Evolutionary conservation across 169 alveolate species (phyloP).

Genomic region (Eimeria necatrix): DNA sequence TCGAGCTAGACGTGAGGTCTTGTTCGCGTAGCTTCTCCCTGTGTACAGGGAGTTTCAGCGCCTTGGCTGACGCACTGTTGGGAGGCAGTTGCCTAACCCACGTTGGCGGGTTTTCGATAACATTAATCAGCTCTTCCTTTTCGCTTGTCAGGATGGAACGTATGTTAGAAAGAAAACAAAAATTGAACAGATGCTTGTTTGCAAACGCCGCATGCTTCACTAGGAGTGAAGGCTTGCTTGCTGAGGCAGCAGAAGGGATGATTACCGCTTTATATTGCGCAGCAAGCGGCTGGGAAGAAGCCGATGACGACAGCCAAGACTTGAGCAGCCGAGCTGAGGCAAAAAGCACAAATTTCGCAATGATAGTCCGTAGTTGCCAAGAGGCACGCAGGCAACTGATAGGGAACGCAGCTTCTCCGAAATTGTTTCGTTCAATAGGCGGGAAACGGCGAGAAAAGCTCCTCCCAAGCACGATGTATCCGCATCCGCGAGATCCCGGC

Average conservation of each 20-base stretch:
- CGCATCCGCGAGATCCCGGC: no score
- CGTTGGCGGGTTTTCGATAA: conserved; percentile 45
- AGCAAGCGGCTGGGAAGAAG: conserved; percentile 46
- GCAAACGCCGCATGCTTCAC: conserved; percentile 63
- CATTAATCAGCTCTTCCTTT: conserved; percentile 29
- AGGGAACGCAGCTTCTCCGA: no score
- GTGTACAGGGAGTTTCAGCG: conserved; percentile 56
- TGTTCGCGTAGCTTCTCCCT: conserved; percentile 4
- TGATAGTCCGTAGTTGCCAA: no score
- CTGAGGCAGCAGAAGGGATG: conserved; percentile 62
- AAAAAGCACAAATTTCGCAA: not conserved
- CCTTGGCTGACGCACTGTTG: conserved; percentile 28
- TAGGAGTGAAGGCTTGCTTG: conserved; percentile 50
- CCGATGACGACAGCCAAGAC: conserved; percentile 64
- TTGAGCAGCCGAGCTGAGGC: conserved; percentile 42
- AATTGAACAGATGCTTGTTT: conserved; percentile 31
- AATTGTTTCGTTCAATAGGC: no score
- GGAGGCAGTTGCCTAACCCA: conserved; percentile 6
- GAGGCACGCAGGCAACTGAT: no score
- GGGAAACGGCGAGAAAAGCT: no score
- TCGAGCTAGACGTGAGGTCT: not conserved
- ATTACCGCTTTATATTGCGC: conserved; percentile 71
- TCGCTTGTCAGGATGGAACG: conserved; percentile 5
- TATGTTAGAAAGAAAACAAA: conserved; percentile 51
- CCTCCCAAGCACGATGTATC: no score